Evolutionary conservation across 2,329 filamentous ascomycete genomes (phyloP).

Genomic region (Phyllosticta citribraziliensis): DNA sequence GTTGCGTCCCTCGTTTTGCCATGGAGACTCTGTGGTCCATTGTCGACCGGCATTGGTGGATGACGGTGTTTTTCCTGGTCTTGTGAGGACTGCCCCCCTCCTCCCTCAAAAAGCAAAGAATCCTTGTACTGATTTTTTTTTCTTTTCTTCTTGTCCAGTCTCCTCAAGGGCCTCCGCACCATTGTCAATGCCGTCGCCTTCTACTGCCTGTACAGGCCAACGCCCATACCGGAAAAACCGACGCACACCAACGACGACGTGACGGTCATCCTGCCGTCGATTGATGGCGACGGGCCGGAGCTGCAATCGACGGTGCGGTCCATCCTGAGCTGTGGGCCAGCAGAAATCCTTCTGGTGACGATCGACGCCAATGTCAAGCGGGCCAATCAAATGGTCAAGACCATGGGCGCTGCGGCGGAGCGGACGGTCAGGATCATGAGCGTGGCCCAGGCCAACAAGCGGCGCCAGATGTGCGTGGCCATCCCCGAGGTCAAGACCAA

Average conservation of each 20-base stretch:
- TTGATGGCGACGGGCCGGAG: slow-evolving; percentile 78
- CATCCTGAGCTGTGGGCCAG: slow-evolving; percentile 60
- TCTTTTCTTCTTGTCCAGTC: slow-evolving; percentile 39
- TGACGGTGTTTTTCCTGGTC: slow-evolving; percentile 8
- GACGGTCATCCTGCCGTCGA: slow-evolving; percentile 87
- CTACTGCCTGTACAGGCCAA: slow-evolving; percentile 80
- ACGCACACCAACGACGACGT: slow-evolving; percentile 72
- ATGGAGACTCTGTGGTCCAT: slow-evolving; percentile 12
- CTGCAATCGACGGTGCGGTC: slow-evolving; percentile 71
- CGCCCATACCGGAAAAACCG: slow-evolving; percentile 73
- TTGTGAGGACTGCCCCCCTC: slow-evolving; percentile 6
- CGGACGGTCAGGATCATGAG: slow-evolving; percentile 63
- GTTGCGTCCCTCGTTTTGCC: slow-evolving; percentile 11
- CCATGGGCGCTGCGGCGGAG: slow-evolving; percentile 26
- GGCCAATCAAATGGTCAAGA: slow-evolving; percentile 49
- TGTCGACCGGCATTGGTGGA: slow-evolving; percentile 11
- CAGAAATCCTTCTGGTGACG: slow-evolving; percentile 74
- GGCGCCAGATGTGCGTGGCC: slow-evolving; percentile 83
- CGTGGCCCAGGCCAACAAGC: slow-evolving; percentile 85
- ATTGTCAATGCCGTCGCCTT: slow-evolving; percentile 69
- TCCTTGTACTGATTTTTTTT: no score
- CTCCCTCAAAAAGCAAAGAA: background rate
- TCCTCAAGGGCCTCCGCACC: slow-evolving; percentile 79
- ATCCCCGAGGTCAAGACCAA: slow-evolving; percentile 74
- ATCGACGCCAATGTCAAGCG: slow-evolving; percentile 68